Conservation (phyloP, 2,329 filamentous ascomycete genomes). For the Sporothrix variecibatus region DNA sequence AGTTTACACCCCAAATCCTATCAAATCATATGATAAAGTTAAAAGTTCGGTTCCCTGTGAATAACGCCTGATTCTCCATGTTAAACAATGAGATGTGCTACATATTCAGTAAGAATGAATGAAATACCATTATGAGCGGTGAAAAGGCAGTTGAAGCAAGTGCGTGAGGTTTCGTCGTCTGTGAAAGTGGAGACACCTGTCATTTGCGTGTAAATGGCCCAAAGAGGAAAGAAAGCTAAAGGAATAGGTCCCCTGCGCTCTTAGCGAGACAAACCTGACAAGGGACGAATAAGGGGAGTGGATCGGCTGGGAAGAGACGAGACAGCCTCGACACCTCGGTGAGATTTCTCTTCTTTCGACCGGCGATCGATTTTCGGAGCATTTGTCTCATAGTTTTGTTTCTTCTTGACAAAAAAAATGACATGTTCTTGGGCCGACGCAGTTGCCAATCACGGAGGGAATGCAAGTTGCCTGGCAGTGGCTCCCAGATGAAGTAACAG, state of each 20-base stretch:
- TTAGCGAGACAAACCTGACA: neutral
- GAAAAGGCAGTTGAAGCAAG: neutral
- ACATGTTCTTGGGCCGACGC: neutral
- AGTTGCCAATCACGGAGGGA: too few relatives aligned
- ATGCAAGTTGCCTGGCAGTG: too few relatives aligned
- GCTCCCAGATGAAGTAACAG: too few relatives aligned
- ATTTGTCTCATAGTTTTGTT: neutral
- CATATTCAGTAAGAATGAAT: neutral
- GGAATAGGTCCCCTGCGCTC: neutral
- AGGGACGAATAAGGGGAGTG: neutral
- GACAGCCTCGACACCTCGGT: neutral
- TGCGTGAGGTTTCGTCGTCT: neutral
- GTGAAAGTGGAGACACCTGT: neutral
- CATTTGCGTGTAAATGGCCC: slow-evolving; percentile 17
- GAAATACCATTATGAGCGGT: neutral
- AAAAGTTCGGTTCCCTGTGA: neutral
- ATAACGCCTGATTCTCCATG: neutral
- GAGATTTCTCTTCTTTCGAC: neutral
- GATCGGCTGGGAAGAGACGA: neutral
- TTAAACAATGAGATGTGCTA: neutral
- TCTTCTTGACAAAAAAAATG: neutral
- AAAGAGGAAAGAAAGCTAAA: slow-evolving; percentile 20
- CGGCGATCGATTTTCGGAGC: neutral
- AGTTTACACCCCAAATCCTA: neutral
- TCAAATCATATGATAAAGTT: neutral